A percentile compares a stretch with the other conserved stretches of the same genome.
Evolutionary conservation across 2,329 filamentous ascomycete genomes (phyloP).

Genomic region (Coniochaeta sp.): DNA sequence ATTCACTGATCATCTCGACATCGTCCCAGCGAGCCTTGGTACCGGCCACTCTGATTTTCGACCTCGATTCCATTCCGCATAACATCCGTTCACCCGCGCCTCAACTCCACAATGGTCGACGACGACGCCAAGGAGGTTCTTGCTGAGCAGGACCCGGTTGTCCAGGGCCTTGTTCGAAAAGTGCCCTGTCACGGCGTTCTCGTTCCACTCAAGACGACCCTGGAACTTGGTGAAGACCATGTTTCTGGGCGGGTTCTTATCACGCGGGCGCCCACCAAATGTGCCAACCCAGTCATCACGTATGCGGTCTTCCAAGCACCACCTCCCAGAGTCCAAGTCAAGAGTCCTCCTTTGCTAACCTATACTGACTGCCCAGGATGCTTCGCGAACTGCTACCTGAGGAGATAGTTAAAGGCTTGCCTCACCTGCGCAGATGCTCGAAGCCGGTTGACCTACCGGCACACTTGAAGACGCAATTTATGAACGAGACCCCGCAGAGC

Average conservation of each 20-base stretch:
- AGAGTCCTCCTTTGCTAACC: conserved; percentile 25
- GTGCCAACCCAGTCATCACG: conserved; percentile 66
- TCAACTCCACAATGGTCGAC: conserved; percentile 9
- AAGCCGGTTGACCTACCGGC: conserved; percentile 62
- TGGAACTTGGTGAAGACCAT: conserved; percentile 55
- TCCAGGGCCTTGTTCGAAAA: conserved; percentile 21
- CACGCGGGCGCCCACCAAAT: conserved; percentile 63
- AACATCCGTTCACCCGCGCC: neutral
- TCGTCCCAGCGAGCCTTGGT: neutral
- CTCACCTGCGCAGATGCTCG: conserved; percentile 69
- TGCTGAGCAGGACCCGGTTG: conserved; percentile 21
- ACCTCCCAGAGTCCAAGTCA: neutral
- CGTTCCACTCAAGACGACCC: conserved; percentile 56
- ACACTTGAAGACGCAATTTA: conserved; percentile 54
- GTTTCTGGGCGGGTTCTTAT: conserved; percentile 58
- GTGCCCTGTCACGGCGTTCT: conserved; percentile 40
- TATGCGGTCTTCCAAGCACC: conserved; percentile 31
- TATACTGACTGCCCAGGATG: conserved; percentile 31
- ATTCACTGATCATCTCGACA: neutral
- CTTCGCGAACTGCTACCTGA: conserved; percentile 50
- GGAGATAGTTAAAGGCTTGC: conserved; percentile 56
- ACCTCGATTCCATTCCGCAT: neutral
- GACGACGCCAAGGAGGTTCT: conserved; percentile 12
- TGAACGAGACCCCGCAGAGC: conserved; percentile 48
- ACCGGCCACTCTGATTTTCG: neutral